Percentiles rank a stretch among this genome's conserved stretches.
Evolutionary conservation across 2,329 filamentous ascomycete genomes (phyloP).

Genomic region (Fusarium piperis): DNA sequence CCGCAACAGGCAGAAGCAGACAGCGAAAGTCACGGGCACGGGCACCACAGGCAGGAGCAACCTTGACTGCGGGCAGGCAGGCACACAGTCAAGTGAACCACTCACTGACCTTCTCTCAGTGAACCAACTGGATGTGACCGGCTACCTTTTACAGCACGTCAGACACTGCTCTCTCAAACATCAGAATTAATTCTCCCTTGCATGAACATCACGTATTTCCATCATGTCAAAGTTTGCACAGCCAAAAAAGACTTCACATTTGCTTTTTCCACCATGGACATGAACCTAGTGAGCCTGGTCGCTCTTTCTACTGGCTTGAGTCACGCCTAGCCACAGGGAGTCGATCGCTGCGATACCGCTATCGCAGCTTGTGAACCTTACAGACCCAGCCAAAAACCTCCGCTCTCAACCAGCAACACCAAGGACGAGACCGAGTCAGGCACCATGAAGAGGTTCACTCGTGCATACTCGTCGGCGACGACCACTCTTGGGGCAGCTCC

Average conservation of each 20-base stretch:
- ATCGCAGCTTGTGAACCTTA: slow-evolving; percentile 18
- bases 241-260: background rate
- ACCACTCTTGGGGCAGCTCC: slow-evolving; percentile 39
- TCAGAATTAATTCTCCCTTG: background rate
- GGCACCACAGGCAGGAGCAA: background rate
- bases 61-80: background rate
- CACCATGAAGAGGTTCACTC: slow-evolving; percentile 47
- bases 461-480: slow-evolving; percentile 47
- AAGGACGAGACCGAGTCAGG: slow-evolving; percentile 11
- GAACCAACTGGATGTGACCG: background rate
- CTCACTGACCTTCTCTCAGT: background rate
- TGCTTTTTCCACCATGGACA: background rate
- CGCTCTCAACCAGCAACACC: slow-evolving; percentile 18
- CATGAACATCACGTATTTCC: background rate
- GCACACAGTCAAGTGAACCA: background rate
- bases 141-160: background rate
- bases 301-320: background rate
- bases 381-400: slow-evolving; percentile 26
- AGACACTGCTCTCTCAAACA: background rate
- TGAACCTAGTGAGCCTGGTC: background rate
- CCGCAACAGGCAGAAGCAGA: slow-evolving; percentile 6
- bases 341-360: slow-evolving; percentile 36
- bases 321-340: slow-evolving; percentile 14
- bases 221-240: background rate
- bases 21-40: background rate